A percentile compares a stretch with the other conserved stretches of the same genome.
Evolutionary conservation across 2,329 filamentous ascomycete species (phyloP).

Genomic region (Sphaceloma murrayae): DNA sequence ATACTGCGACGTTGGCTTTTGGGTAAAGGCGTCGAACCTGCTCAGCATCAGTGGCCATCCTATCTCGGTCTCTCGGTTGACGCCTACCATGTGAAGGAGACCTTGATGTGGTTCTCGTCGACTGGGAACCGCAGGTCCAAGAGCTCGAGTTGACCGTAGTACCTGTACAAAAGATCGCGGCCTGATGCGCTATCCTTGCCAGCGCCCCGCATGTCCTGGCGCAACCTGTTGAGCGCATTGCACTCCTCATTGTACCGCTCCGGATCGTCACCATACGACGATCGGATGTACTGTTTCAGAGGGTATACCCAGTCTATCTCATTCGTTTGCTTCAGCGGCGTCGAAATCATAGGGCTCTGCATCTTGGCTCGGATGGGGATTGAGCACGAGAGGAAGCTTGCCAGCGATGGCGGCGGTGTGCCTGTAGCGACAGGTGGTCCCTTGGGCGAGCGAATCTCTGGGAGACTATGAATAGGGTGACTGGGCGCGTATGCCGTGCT

Average conservation of each 20-base stretch:
- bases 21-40: conserved; percentile 99
- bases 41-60: not conserved
- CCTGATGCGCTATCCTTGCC: conserved; percentile 94
- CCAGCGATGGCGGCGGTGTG: not conserved
- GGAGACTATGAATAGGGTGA: not conserved
- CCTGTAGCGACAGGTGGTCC: no score
- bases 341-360: conserved; percentile 89
- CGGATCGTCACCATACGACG: conserved; percentile 92
- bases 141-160: conserved; percentile 94
- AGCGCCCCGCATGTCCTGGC: conserved; percentile 96
- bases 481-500: conserved; percentile 15
- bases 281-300: conserved; percentile 84
- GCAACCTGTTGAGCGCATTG: conserved; percentile 80
- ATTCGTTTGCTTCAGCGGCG: conserved; percentile 85
- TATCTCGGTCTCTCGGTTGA: not conserved
- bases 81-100: conserved; percentile 87
- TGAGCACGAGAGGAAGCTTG: not conserved
- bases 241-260: conserved; percentile 95
- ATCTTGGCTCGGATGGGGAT: conserved; percentile 45
- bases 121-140: conserved; percentile 92
- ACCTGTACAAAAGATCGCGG: conserved; percentile 85
- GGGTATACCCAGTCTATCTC: conserved; percentile 97
- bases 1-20: conserved; percentile 94
- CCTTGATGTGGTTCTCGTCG: conserved; percentile 98
- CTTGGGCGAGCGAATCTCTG: not conserved